phyloP scores from a whole-genome alignment of 352 stramenopile species.

The Globisporangium emineosum region DNA sequence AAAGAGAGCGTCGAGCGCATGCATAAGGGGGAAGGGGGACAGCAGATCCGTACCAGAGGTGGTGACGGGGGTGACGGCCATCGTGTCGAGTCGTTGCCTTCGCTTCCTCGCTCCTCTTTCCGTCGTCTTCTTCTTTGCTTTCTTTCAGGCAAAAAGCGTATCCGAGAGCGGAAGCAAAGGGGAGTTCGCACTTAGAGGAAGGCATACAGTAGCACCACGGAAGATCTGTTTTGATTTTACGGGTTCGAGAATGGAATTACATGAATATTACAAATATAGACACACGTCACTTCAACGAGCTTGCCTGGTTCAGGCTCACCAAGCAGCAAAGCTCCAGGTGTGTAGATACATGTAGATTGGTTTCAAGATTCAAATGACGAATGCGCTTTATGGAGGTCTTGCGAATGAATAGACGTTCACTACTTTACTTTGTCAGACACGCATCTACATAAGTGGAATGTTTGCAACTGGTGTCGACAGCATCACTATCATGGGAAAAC shows the following conservation, averaged over 20 bases:
- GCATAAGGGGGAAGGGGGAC: neutral
- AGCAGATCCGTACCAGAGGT: conserved; percentile 11
- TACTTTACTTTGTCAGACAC: neutral
- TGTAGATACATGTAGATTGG: too few species aligned
- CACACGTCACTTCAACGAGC: conserved; percentile 7
- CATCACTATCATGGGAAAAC: neutral
- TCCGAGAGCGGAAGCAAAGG: conserved; percentile 13
- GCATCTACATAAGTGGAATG: neutral
- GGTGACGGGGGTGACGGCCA: conserved; percentile 12
- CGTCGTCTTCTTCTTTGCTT: conserved; percentile 15
- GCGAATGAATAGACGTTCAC: neutral
- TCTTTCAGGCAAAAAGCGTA: conserved; percentile 9
- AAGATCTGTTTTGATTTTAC: conserved; percentile 6
- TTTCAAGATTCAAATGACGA: neutral
- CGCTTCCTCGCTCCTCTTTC: neutral
- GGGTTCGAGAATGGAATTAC: neutral
- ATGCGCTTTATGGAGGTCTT: neutral
- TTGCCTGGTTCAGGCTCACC: too few species aligned
- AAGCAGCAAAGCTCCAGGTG: too few species aligned
- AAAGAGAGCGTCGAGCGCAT: neutral
- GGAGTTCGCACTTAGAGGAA: conserved; percentile 8
- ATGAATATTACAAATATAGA: conserved; percentile 7
- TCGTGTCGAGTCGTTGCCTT: conserved; percentile 10
- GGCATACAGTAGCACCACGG: neutral
- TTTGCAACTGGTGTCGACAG: neutral